A percentile compares a stretch with the other conserved stretches of the same genome.
phyloP scores from a whole-genome alignment of 495 filamentous ascomycete genomes.

The Jackrogersella minutella region DNA sequence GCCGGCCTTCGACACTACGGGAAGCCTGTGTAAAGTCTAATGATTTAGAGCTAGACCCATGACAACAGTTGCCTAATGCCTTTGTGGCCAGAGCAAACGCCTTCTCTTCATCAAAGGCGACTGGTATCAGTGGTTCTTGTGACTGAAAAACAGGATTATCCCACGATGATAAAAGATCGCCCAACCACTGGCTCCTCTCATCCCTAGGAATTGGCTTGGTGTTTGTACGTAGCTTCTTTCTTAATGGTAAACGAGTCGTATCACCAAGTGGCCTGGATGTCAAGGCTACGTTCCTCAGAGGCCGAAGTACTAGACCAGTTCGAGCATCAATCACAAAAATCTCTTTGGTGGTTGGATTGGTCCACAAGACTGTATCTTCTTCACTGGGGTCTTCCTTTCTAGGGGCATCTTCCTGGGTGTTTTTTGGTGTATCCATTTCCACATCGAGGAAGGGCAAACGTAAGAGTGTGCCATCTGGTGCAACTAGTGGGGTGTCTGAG shows the following conservation, averaged over 20 bases:
- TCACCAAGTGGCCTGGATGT: background rate
- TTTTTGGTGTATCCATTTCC: conserved; percentile 5
- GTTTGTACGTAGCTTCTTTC: conserved; percentile 31
- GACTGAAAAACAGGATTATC: conserved; percentile 51
- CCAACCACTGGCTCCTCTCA: conserved; percentile 50
- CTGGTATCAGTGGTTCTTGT: conserved; percentile 50
- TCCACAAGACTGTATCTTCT: conserved; percentile 64
- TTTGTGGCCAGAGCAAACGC: conserved; percentile 40
- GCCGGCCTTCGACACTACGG: conserved; percentile 55
- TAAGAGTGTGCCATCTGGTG: conserved; percentile 45
- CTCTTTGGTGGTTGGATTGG: conserved; percentile 70
- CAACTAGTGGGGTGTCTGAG: conserved; percentile 40
- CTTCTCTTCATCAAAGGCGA: conserved; percentile 42
- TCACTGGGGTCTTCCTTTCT: background rate
- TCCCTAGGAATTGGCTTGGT: conserved; percentile 23
- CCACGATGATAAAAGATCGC: conserved; percentile 48
- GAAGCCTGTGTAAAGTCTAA: conserved; percentile 29
- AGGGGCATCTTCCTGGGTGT: background rate
- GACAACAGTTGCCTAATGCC: conserved; percentile 19
- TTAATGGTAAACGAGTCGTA: conserved; percentile 3
- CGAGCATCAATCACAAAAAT: conserved; percentile 65
- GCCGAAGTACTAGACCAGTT: conserved; percentile 64
- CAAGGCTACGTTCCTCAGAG: background rate
- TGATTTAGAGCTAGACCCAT: conserved; percentile 36
- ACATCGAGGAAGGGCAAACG: conserved; percentile 50